Conservation (phyloP, 371 early-diverging fungal genomes). For the Apophysomyces variabilis region DNA sequence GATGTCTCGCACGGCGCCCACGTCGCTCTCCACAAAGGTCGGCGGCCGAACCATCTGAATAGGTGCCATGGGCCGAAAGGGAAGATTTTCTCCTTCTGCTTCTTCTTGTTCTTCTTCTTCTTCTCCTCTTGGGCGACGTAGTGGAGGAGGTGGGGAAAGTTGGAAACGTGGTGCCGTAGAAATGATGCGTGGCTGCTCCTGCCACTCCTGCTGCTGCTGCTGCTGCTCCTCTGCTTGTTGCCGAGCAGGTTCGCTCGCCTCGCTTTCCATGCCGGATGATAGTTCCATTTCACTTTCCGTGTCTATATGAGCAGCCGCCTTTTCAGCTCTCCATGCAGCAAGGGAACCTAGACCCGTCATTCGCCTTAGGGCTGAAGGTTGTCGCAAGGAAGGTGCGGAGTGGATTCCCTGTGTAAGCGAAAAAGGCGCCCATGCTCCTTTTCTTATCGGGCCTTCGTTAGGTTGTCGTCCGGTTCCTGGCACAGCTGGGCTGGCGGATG, state of each 20-base stretch:
- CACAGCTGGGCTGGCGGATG: neutral
- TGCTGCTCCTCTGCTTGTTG: neutral
- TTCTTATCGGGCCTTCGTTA: neutral
- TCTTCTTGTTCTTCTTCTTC: too few relatives aligned
- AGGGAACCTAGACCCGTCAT: constrained; percentile 1
- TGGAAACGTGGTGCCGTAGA: neutral
- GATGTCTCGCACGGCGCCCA: neutral
- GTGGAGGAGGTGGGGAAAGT: neutral
- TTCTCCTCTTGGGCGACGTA: neutral
- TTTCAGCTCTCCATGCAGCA: neutral
- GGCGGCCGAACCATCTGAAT: neutral
- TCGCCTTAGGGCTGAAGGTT: neutral
- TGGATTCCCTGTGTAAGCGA: neutral
- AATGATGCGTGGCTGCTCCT: neutral
- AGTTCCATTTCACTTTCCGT: neutral
- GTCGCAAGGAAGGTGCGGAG: neutral
- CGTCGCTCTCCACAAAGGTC: neutral
- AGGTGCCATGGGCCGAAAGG: neutral
- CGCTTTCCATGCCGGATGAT: neutral
- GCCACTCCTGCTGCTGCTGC: neutral
- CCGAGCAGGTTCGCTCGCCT: neutral
- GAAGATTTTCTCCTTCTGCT: neutral
- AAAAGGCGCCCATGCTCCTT: neutral
- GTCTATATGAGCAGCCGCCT: neutral
- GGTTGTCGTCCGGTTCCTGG: neutral